A percentile compares a stretch with the other conserved stretches of the same genome.
Evolutionary conservation across 1,284 basidiomycete species (phyloP).

Genomic region (Ganoderma sinense): DNA sequence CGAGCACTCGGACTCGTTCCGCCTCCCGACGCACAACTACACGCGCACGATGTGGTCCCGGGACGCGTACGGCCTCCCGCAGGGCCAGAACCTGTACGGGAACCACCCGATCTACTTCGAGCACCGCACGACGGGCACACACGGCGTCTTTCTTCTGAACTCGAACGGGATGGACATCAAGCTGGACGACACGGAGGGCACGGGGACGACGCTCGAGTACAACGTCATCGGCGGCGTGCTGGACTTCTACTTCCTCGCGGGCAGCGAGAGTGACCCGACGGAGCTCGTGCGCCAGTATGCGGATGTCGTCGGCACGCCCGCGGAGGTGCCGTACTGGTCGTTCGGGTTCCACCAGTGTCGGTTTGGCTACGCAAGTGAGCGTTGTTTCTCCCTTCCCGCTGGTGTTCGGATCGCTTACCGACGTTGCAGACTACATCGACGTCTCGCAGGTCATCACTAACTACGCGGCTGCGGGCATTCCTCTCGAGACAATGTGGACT

Average conservation of each 20-base stretch:
- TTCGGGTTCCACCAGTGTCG: constrained; percentile 79
- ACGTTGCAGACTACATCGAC: constrained; percentile 60
- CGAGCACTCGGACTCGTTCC: constrained; percentile 75
- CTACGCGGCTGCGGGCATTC: constrained; percentile 66
- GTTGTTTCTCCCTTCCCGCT: constrained; percentile 1
- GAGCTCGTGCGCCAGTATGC: constrained; percentile 74
- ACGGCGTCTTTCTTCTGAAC: constrained; percentile 73
- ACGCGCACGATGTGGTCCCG: constrained; percentile 75
- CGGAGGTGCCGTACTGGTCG: constrained; percentile 75
- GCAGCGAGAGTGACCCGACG: constrained; percentile 65
- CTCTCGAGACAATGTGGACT: constrained; percentile 81
- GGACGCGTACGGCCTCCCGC: constrained; percentile 65
- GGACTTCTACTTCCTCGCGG: constrained; percentile 80
- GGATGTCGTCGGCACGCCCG: constrained; percentile 65
- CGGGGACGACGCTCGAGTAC: constrained; percentile 64
- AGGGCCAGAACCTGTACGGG: constrained; percentile 68
- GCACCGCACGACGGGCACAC: constrained; percentile 67
- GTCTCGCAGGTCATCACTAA: constrained; percentile 67
- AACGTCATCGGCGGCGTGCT: constrained; percentile 75
- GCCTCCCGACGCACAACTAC: constrained; percentile 64
- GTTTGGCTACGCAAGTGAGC: constrained; percentile 66
- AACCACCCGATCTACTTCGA: constrained; percentile 78
- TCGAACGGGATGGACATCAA: constrained; percentile 82
- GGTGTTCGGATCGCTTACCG: not conserved
- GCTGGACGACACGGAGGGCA: constrained; percentile 52